Percentiles rank a stretch among this genome's conserved stretches.
Conservation (phyloP, 1,139 yeast species). For the Saccharomyces uvarum region DNA sequence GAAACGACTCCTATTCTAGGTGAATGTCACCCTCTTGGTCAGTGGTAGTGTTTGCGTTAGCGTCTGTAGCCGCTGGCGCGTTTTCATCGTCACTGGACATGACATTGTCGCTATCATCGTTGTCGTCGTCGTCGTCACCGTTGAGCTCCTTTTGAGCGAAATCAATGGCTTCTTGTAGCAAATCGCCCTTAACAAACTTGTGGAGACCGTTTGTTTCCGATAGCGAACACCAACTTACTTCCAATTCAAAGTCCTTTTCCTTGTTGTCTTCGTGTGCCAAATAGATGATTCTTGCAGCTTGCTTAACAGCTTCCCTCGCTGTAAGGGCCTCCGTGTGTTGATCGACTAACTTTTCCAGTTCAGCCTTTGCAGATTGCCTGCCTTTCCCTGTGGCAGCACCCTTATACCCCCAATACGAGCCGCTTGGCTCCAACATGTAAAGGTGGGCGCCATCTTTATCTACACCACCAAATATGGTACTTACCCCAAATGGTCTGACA, state of each 20-base stretch:
- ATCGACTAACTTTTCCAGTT: conserved; percentile 68
- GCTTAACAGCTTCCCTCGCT: conserved; percentile 76
- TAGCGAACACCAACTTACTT: conserved; percentile 77
- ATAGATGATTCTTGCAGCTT: conserved; percentile 88
- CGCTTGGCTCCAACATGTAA: conserved; percentile 96
- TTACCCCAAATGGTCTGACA: conserved; percentile 94
- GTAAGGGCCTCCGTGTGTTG: conserved; percentile 44
- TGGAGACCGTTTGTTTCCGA: conserved; percentile 78
- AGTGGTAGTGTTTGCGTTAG: conserved; percentile 8
- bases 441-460: conserved; percentile 85
- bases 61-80: conserved; percentile 28
- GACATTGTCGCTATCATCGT: conserved; percentile 32
- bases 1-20: conserved; percentile 13
- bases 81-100: conserved; percentile 37
- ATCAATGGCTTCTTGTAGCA: conserved; percentile 73
- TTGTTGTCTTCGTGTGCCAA: conserved; percentile 95
- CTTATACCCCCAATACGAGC: conserved; percentile 91
- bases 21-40: conserved; percentile 28
- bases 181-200: conserved; percentile 66
- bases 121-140: conserved; percentile 62
- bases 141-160: conserved; percentile 75
- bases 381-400: conserved; percentile 99
- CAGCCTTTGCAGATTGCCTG: conserved; percentile 91
- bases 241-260: conserved; percentile 94
- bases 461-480: conserved; percentile 87